A percentile compares a stretch with the other conserved stretches of the same genome.
Evolutionary conservation across 441 rosid genomes (phyloP).

Genomic region (Capsella rubella): DNA sequence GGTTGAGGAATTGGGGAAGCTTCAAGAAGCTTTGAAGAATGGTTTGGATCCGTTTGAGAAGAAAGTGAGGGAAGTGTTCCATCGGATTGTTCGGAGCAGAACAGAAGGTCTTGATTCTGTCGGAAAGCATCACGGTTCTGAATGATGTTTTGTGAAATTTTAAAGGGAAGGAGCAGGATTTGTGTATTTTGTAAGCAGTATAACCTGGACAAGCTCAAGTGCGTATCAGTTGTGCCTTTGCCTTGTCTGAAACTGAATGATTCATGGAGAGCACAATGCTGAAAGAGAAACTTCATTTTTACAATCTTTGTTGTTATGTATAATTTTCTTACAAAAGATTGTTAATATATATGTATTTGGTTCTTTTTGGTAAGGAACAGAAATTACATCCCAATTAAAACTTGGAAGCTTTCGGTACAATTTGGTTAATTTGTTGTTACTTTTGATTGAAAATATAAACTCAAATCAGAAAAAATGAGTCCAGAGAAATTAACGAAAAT

Average conservation of each 20-base stretch:
- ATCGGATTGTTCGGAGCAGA: constrained; percentile 80
- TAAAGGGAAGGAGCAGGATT: not conserved
- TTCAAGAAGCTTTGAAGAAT: constrained; percentile 59
- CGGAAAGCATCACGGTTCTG: constrained; percentile 37
- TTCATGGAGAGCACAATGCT: not conserved
- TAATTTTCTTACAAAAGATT: constrained; percentile 2
- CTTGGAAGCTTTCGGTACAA: no score
- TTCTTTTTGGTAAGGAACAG: accelerated
- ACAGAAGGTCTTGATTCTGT: constrained; percentile 75
- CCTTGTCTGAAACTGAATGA: not conserved
- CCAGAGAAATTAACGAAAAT: no score
- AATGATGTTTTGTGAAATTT: constrained; percentile 1
- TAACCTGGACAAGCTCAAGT: not conserved
- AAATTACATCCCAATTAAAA: not conserved
- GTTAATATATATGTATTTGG: not conserved
- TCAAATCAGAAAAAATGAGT: not conserved
- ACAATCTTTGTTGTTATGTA: not conserved
- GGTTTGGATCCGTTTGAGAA: constrained; percentile 81
- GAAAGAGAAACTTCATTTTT: not conserved
- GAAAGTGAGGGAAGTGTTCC: constrained; percentile 84
- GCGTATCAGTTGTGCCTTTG: not conserved
- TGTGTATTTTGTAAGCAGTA: not conserved
- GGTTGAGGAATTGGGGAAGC: constrained; percentile 60
- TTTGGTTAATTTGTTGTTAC: not conserved
- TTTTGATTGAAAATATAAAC: not conserved